A percentile compares a stretch with the other conserved stretches of the same genome.
These are phyloP conservation scores for Aegle marmelos DNA, from an alignment of 345 rosid species.

Conservation along the genomic window DNA sequence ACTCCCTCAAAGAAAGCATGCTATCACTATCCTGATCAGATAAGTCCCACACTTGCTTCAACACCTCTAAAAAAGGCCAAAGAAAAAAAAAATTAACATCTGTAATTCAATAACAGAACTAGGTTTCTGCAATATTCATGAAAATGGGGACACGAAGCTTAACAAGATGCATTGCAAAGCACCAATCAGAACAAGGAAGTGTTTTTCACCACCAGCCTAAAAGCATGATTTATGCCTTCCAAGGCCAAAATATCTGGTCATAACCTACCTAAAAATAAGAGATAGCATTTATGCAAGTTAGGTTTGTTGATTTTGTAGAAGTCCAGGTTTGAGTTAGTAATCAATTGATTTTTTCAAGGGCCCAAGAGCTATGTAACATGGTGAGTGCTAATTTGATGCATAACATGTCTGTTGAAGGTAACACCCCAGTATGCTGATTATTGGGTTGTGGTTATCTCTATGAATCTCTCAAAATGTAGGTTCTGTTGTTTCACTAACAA, in stretches of 20 bases:
- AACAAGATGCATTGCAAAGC: not conserved
- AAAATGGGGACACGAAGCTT: not conserved
- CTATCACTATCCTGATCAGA: conserved; percentile 98
- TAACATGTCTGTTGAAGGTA: not conserved
- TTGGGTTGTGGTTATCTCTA: not conserved
- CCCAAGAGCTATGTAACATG: not conserved
- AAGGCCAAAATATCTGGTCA: not conserved
- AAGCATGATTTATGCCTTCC: not conserved
- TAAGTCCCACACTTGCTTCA: conserved; percentile 98
- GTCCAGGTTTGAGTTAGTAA: not conserved
- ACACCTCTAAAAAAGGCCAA: conserved; percentile 59
- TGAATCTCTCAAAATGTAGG: not conserved
- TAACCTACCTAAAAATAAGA: not conserved
- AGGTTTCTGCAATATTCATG: conserved; percentile 4
- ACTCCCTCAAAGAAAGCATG: conserved; percentile 98
- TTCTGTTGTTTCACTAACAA: not conserved
- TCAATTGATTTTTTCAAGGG: not conserved
- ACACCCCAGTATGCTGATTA: not conserved
- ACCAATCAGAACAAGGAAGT: not conserved
- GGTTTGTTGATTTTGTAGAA: not conserved
- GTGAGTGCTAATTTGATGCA: not conserved
- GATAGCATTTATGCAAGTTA: not conserved
- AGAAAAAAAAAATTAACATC: conserved; percentile 17
- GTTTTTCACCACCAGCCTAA: not conserved
- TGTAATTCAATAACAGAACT: conserved; percentile 12